phyloP scores from a whole-genome alignment of 305 asterid species.

The Rubia tinctorum region DNA sequence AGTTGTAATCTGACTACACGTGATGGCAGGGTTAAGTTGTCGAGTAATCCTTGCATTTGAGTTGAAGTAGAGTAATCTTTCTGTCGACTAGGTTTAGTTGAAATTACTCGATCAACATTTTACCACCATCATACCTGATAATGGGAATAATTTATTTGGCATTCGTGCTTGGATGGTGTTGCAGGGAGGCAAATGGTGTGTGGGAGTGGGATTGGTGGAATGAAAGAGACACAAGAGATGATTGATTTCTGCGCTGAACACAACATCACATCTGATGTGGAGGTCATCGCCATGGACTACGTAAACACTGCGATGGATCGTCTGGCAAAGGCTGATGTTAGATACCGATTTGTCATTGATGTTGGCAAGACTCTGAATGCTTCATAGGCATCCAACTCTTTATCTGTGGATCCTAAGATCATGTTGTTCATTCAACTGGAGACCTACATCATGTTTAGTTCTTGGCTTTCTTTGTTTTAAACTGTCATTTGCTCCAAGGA shows the following conservation, averaged over 20 bases:
- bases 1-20: too few species aligned
- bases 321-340: constrained; percentile 28
- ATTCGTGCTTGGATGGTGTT: neutral
- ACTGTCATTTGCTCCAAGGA: neutral
- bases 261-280: constrained; percentile 25
- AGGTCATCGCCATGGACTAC: constrained; percentile 28
- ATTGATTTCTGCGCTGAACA: constrained; percentile 29
- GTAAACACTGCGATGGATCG: constrained; percentile 33
- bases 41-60: neutral
- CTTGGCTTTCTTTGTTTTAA: neutral
- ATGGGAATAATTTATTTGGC: too few species aligned
- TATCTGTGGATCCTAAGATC: neutral
- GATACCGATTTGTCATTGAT: constrained; percentile 29
- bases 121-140: neutral
- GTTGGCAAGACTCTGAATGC: constrained; percentile 24
- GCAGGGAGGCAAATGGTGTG: constrained; percentile 26
- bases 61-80: neutral
- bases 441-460: neutral
- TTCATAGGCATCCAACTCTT: neutral
- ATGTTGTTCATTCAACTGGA: neutral
- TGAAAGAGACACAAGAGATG: constrained; percentile 40
- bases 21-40: neutral
- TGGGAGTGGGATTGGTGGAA: constrained; percentile 32
- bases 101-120: neutral
- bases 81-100: neutral